Conservation (phyloP, 495 filamentous ascomycete species). For the Podospora australis region DNA sequence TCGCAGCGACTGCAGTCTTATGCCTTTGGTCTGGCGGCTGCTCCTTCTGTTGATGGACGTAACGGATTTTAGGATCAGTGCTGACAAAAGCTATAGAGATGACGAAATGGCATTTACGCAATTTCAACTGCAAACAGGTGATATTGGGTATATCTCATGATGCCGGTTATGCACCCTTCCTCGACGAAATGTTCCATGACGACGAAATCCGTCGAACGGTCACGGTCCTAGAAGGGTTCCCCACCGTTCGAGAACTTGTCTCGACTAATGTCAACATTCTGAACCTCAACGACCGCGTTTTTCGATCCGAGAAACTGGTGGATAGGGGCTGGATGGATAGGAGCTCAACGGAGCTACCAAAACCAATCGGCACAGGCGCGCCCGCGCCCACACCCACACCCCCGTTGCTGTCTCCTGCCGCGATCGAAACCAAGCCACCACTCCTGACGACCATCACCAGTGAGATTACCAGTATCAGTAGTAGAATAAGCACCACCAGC, state of each 20-base stretch:
- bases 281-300: slow-evolving; percentile 54
- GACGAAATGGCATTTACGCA: slow-evolving; percentile 52
- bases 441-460: not conserved
- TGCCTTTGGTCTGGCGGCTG: slow-evolving; percentile 4
- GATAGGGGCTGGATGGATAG: no score
- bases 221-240: slow-evolving; percentile 67
- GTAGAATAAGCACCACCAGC: not conserved
- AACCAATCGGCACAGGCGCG: not conserved
- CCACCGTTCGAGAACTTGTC: slow-evolving; percentile 61
- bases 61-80: no score
- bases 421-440: no score
- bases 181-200: slow-evolving; percentile 58
- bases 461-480: not conserved
- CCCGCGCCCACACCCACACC: not conserved
- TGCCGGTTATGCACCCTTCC: slow-evolving; percentile 60
- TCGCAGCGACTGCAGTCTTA: slow-evolving; percentile 1
- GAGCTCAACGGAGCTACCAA: no score
- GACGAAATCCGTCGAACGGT: slow-evolving; percentile 50
- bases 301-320: slow-evolving; percentile 54
- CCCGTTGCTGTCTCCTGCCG: no score
- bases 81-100: no score
- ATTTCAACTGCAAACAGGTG: slow-evolving; percentile 76
- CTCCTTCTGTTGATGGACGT: no score
- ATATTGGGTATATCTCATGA: slow-evolving; percentile 75
- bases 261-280: slow-evolving; percentile 51